phyloP scores from a whole-genome alignment of 169 alveolate species.

The Perkinsus chesapeaki region DNA sequence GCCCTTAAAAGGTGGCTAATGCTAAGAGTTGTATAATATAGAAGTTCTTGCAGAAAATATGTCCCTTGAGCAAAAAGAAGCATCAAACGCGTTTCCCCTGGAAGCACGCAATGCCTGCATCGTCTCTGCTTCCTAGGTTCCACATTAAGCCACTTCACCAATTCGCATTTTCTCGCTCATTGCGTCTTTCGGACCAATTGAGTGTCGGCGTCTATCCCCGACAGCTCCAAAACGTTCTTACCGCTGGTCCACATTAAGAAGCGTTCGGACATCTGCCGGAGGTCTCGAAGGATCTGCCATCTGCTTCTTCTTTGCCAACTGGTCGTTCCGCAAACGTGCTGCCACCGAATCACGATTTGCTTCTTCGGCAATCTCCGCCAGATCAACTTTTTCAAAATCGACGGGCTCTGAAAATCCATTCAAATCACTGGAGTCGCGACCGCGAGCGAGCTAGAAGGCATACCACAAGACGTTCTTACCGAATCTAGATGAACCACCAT shows the following conservation, averaged over 20 bases:
- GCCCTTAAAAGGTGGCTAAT: no score
- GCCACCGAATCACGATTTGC: background rate
- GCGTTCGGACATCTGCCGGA: background rate
- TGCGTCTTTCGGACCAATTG: no score
- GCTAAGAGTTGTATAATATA: no score
- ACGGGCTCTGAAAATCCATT: background rate
- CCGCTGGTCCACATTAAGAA: background rate
- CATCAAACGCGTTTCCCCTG: no score
- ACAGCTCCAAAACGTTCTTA: background rate
- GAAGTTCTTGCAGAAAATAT: no score
- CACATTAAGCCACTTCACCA: no score
- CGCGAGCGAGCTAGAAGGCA: no score
- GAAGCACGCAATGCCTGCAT: no score
- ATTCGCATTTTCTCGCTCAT: no score
- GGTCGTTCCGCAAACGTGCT: background rate
- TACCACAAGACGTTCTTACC: background rate
- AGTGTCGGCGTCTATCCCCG: background rate
- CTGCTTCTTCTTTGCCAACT: background rate
- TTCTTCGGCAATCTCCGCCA: background rate
- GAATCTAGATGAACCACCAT: background rate
- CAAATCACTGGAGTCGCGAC: background rate
- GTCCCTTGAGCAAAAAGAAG: no score
- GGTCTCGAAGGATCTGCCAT: background rate
- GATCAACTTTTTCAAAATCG: background rate
- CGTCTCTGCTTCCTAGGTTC: no score